Percentiles rank a stretch among this genome's conserved stretches.
Evolutionary conservation across 306 rosid species (phyloP).

Genomic region (Malus orientalis): DNA sequence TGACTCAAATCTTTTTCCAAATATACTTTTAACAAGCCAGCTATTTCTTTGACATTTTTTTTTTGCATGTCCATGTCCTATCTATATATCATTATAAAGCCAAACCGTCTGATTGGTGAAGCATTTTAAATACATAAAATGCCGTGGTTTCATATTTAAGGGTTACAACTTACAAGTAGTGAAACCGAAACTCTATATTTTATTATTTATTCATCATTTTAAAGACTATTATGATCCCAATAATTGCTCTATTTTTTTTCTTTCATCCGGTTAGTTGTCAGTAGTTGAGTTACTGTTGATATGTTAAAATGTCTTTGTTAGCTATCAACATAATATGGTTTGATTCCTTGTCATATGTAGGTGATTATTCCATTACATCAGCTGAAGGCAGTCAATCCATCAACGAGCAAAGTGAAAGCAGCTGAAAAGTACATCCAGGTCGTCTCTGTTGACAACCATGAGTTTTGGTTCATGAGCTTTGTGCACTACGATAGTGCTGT

Average conservation of each 20-base stretch:
- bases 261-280: background rate
- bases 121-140: background rate
- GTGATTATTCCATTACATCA: constrained; percentile 89
- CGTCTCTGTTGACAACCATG: constrained; percentile 89
- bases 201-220: background rate
- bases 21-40: background rate
- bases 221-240: background rate
- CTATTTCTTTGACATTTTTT: background rate
- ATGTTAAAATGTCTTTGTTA: background rate
- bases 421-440: constrained; percentile 80
- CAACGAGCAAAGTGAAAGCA: constrained; percentile 67
- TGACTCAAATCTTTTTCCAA: background rate
- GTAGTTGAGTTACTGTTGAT: background rate
- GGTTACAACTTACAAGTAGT: background rate
- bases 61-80: background rate
- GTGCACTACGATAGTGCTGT: constrained; percentile 80
- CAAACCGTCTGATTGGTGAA: background rate
- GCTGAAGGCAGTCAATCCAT: constrained; percentile 79
- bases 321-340: background rate
- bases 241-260: background rate
- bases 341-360: constrained; percentile 19
- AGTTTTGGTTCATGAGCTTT: constrained; percentile 98
- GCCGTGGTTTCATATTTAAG: background rate
- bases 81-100: background rate
- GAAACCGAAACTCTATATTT: background rate